Evolutionary conservation across 306 rosid genomes (phyloP), one percentile per base, ranked within the genome.

Genomic region (Acacia melanoxylon): DNA sequence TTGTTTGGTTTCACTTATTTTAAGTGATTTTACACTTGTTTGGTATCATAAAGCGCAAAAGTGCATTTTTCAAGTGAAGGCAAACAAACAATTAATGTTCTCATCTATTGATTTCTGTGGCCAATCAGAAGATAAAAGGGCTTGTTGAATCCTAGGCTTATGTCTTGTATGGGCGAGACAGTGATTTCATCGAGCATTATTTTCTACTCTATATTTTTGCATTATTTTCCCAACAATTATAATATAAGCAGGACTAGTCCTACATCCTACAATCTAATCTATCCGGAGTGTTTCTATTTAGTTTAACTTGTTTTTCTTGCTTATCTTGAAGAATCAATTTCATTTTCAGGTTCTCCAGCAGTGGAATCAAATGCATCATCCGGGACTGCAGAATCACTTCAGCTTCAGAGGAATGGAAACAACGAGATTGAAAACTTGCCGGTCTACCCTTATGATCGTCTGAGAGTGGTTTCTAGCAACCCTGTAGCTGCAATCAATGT

Each of bases 381-480:
- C 31, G 89, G 83, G 76, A 44, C 85, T 72, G 77, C 17, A 4
- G 79, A 81, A 79, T 37, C 31, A 20, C 27, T n/a, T 42, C 83
- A 83, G 67, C 27, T n/a, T 42, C 83, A 81, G 67, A 86, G 79
- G 61, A 75, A 92, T 79, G 87, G 75, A 83, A 82, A 72, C 44
- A 78, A 68, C 74, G 83, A 51, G 72, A 78, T 70, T 66, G 81
- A 76, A 61, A 89, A 79, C 78, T 51, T 78, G 68, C 5, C 58
- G 58, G 72, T 45, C 72, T 82, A 92, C 77, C 95, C 97, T n/a
- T 95, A 90, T 68, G 98, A 93, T 84, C 86, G 90, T 27, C 77
- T 95, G 58, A 86, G 80, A 66, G 91, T 93, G 80, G 54, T 72
- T 78, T 95, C 98, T 80, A 81, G 80, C 27, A 89, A 95, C 78